Evolutionary conservation across 768 basidiomycete genomes (phyloP).

Genomic region (Leccinellum albellum): DNA sequence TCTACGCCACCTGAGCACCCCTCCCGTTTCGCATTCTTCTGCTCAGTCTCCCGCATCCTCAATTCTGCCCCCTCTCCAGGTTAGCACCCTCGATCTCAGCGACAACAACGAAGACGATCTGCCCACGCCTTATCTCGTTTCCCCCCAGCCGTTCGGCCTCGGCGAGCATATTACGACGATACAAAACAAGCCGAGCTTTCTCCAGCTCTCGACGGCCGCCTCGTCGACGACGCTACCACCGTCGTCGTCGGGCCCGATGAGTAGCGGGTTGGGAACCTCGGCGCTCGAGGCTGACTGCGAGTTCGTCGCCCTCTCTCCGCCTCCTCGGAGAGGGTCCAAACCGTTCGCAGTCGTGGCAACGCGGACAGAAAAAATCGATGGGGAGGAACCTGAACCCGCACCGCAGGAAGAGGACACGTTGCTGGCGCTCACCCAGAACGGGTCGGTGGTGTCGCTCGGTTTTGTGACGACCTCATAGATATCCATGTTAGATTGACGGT

Average conservation of each 20-base stretch:
- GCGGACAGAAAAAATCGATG: constrained; percentile 11
- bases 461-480: constrained; percentile 39
- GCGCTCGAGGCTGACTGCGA: constrained; percentile 31
- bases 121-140: constrained; percentile 17
- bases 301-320: constrained; percentile 57
- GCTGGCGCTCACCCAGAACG: constrained; percentile 44
- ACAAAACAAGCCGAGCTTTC: constrained; percentile 58
- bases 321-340: constrained; percentile 58
- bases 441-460: constrained; percentile 53
- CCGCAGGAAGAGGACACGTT: constrained; percentile 10
- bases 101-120: constrained; percentile 27
- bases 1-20: constrained; percentile 64
- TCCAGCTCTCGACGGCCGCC: constrained; percentile 43
- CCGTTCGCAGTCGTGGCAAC: constrained; percentile 33
- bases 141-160: constrained; percentile 31
- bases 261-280: constrained; percentile 9
- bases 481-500: constrained; percentile 13
- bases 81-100: constrained; percentile 26
- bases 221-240: constrained; percentile 25
- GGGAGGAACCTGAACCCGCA: neutral
- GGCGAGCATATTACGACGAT: constrained; percentile 57
- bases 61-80: constrained; percentile 22
- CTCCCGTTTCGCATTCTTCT: constrained; percentile 35
- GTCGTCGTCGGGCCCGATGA: constrained; percentile 2
- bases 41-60: constrained; percentile 21